Conservation (phyloP, 2,329 filamentous ascomycete species). For the Trichoderma semiorbis region DNA sequence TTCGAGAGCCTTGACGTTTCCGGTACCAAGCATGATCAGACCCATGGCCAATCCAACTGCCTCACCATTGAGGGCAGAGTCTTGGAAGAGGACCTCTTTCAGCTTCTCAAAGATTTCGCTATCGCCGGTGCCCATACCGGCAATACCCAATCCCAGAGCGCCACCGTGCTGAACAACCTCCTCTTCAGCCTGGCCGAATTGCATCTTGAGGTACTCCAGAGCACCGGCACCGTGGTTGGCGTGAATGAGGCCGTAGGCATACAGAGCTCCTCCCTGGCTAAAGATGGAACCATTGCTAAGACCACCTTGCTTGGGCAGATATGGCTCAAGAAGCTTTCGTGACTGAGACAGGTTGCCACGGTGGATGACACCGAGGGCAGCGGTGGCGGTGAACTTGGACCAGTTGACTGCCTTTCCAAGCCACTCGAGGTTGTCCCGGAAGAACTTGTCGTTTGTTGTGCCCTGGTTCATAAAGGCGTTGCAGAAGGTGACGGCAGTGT, state of each 20-base stretch:
- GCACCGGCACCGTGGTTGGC: constrained; percentile 95
- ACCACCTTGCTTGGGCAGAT: constrained; percentile 75
- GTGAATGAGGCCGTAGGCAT: constrained; percentile 93
- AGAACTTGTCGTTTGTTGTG: constrained; percentile 97
- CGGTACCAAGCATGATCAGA: constrained; percentile 97
- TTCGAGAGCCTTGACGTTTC: constrained; percentile 86
- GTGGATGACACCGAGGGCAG: constrained; percentile 93
- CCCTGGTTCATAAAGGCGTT: constrained; percentile 99
- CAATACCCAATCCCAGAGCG: constrained; percentile 90
- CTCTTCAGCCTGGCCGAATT: constrained; percentile 73
- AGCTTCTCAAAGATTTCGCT: constrained; percentile 89
- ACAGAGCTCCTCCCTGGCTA: constrained; percentile 92
- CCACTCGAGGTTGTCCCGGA: constrained; percentile 97
- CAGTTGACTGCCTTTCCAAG: constrained; percentile 97
- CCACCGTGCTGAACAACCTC: constrained; percentile 97
- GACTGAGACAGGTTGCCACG: constrained; percentile 92
- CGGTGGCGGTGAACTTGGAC: constrained; percentile 98
- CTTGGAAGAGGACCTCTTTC: constrained; percentile 81
- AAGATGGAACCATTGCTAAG: constrained; percentile 83
- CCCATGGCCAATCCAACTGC: constrained; percentile 95
- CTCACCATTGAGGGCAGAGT: constrained; percentile 95
- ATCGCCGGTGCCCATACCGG: constrained; percentile 94
- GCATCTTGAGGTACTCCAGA: constrained; percentile 70
- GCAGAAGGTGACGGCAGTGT: constrained; percentile 93
- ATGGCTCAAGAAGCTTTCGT: constrained; percentile 88